These are phyloP conservation scores for Acacia concinna DNA, from an alignment of 331 rosid species.

Conservation along the genomic window DNA sequence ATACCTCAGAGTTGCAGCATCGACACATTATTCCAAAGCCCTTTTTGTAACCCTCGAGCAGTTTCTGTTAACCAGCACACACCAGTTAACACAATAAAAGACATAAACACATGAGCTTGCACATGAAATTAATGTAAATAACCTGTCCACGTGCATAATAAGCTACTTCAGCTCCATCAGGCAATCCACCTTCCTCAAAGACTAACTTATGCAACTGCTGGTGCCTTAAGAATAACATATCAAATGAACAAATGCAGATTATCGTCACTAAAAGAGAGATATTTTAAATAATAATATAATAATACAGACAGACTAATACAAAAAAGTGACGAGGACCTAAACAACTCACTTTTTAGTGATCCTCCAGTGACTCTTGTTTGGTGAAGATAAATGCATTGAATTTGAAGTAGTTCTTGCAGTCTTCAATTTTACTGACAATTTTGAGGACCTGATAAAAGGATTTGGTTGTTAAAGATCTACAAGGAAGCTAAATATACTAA, in stretches of 20 bases:
- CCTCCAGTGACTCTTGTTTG: slow-evolving; percentile 74
- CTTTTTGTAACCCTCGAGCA: slow-evolving; percentile 89
- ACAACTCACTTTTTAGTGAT: slow-evolving; percentile 74
- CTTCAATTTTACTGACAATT: slow-evolving; percentile 57
- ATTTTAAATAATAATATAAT: neutral
- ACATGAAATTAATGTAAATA: slow-evolving; percentile 36
- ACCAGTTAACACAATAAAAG: slow-evolving; percentile 29
- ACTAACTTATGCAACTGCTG: slow-evolving; percentile 87
- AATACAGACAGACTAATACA: slow-evolving; percentile 7
- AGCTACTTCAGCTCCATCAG: slow-evolving; percentile 95
- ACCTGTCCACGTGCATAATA: slow-evolving; percentile 99
- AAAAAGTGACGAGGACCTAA: slow-evolving; percentile 29
- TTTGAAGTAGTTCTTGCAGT: slow-evolving; percentile 51
- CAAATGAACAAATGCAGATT: slow-evolving; percentile 25
- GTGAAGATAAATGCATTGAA: slow-evolving; percentile 49
- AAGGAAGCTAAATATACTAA: slow-evolving; percentile 25
- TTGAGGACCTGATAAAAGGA: slow-evolving; percentile 53
- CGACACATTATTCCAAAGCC: slow-evolving; percentile 87
- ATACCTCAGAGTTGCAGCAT: slow-evolving; percentile 89
- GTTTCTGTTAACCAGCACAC: slow-evolving; percentile 60
- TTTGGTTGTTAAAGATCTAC: slow-evolving; percentile 22
- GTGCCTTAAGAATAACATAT: slow-evolving; percentile 54
- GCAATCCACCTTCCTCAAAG: slow-evolving; percentile 91
- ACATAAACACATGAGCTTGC: slow-evolving; percentile 29
- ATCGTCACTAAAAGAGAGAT: slow-evolving; percentile 13